phyloP scores from a whole-genome alignment of 495 filamentous ascomycete genomes.

The Penicillium paradoxum region DNA sequence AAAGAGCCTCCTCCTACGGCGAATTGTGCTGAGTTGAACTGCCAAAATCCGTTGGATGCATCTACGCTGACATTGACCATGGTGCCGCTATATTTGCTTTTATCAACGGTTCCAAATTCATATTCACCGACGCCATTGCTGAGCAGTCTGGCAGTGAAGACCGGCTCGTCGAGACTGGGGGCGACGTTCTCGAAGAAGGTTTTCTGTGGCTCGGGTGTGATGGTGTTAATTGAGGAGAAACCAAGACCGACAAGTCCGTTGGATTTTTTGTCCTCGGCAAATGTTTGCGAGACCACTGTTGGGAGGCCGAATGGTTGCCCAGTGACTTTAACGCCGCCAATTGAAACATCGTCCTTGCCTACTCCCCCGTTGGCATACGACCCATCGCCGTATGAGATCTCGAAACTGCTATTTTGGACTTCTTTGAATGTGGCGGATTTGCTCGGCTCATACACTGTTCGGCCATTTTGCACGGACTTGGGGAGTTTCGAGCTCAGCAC shows the following conservation, averaged over 20 bases:
- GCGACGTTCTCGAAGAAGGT: conserved; percentile 82
- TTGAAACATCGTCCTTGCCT: conserved; percentile 66
- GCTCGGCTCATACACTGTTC: conserved; percentile 57
- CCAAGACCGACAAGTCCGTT: conserved; percentile 77
- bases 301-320: conserved; percentile 70
- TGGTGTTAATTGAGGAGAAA: conserved; percentile 70
- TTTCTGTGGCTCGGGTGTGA: conserved; percentile 59
- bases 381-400: conserved; percentile 71
- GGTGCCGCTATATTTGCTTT: conserved; percentile 56
- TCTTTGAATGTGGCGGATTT: conserved; percentile 52
- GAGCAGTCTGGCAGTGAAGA: conserved; percentile 70
- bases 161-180: conserved; percentile 54
- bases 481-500: conserved; percentile 66
- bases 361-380: conserved; percentile 62
- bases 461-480: conserved; percentile 37
- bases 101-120: conserved; percentile 71
- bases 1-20: conserved; percentile 44
- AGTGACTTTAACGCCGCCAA: conserved; percentile 65
- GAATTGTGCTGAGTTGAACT: conserved; percentile 58
- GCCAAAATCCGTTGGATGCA: conserved; percentile 66
- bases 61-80: conserved; percentile 63
- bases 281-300: conserved; percentile 55
- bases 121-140: conserved; percentile 59
- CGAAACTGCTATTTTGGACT: conserved; percentile 49
- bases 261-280: conserved; percentile 54